phyloP scores from a whole-genome alignment of 345 rosid species.

The Populus tremula region DNA sequence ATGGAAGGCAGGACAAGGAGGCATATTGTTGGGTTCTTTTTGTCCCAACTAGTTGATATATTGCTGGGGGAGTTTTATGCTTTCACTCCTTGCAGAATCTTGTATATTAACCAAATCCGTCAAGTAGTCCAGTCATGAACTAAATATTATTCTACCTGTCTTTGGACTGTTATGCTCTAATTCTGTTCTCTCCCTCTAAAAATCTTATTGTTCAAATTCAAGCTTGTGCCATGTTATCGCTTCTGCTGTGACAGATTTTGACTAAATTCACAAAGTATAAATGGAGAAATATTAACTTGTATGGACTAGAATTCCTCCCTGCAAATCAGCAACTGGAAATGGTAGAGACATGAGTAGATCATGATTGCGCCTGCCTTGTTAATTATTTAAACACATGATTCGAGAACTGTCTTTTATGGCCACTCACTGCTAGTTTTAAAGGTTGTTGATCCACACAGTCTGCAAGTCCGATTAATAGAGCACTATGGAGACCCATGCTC shows the following conservation, averaged over 20 bases:
- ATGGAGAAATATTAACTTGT: not conserved
- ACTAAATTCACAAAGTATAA: not conserved
- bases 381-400: not conserved
- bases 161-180: too few species aligned
- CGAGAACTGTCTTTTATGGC: not conserved
- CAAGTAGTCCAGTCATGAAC: not conserved
- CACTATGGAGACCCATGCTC: not conserved
- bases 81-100: not conserved
- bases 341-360: not conserved
- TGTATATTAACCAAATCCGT: not conserved
- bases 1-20: conserved; percentile 6
- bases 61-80: not conserved
- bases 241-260: not conserved
- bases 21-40: conserved; percentile 22
- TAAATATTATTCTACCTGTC: not conserved
- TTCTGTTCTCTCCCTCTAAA: not conserved
- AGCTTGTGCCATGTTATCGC: not conserved
- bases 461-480: not conserved
- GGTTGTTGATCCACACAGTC: not conserved
- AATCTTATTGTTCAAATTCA: not conserved
- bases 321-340: not conserved
- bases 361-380: not conserved
- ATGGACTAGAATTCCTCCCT: not conserved
- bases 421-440: not conserved
- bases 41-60: conserved; percentile 17